These are phyloP conservation scores for Sugiyamaella pinicola DNA, from an alignment of 1,139 yeast genomes.

Conservation along the genomic window DNA sequence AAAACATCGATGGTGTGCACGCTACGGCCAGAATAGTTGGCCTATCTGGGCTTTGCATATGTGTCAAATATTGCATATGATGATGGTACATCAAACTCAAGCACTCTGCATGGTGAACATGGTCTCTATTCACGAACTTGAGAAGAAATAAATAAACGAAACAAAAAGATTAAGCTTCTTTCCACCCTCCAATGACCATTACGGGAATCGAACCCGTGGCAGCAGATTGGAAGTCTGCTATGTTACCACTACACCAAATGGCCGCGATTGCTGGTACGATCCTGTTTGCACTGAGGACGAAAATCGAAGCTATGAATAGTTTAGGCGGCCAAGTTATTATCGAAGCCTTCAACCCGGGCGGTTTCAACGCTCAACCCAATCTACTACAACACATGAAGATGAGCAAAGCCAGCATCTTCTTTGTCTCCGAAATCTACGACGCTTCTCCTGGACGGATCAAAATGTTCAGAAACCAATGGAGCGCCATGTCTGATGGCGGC, in stretches of 20 bases:
- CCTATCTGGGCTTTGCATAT: too few species aligned
- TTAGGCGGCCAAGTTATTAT: background rate
- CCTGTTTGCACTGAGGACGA: too few species aligned
- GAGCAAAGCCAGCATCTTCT: background rate
- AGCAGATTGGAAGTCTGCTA: slow-evolving; percentile 13
- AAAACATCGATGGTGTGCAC: background rate
- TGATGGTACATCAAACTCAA: too few species aligned
- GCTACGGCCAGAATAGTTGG: too few species aligned
- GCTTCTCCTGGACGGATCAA: background rate
- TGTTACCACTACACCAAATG: slow-evolving; percentile 17
- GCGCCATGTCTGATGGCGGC: background rate
- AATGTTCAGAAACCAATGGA: background rate
- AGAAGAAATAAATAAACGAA: too few species aligned
- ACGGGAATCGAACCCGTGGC: slow-evolving; percentile 19
- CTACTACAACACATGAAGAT: background rate
- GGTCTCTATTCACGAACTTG: too few species aligned
- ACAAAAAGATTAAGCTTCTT: too few species aligned
- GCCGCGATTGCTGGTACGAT: too few species aligned
- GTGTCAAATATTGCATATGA: too few species aligned
- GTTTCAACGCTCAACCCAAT: background rate
- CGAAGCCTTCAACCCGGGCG: background rate
- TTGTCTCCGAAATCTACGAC: background rate
- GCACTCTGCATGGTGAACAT: too few species aligned
- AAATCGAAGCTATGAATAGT: too few species aligned
- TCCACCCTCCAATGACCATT: too few species aligned